Conservation (phyloP, 306 rosid genomes). For the Gleditsia sinensis region DNA sequence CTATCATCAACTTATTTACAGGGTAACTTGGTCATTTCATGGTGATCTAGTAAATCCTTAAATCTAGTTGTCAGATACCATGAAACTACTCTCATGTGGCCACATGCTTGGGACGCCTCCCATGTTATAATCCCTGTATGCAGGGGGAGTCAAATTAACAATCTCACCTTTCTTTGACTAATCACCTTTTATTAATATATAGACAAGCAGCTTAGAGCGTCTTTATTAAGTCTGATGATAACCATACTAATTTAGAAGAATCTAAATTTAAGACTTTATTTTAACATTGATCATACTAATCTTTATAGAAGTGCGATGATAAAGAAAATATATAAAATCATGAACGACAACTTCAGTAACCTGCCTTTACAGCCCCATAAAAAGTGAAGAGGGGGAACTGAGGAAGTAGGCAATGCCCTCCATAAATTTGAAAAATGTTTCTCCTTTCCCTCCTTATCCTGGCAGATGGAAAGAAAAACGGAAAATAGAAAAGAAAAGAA, state of each 20-base stretch:
- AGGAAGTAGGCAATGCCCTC: conserved; percentile 20
- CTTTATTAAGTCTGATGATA: conserved; percentile 10
- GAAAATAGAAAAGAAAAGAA: conserved; percentile 12
- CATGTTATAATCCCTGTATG: conserved; percentile 70
- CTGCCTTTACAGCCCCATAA: background rate
- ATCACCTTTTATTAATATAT: no score
- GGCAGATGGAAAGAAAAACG: conserved; percentile 9
- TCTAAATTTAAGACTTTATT: background rate
- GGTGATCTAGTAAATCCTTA: conserved; percentile 39
- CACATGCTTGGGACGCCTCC: conserved; percentile 82
- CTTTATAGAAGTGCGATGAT: conserved; percentile 21
- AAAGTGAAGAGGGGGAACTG: background rate
- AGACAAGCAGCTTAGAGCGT: no score
- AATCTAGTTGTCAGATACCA: conserved; percentile 76
- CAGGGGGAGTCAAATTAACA: conserved; percentile 61
- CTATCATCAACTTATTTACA: conserved; percentile 40
- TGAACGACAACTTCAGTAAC: background rate
- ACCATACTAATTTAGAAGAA: conserved; percentile 9
- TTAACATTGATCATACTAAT: no score
- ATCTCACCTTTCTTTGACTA: conserved; percentile 60
- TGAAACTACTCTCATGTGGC: conserved; percentile 81
- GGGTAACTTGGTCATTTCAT: conserved; percentile 53
- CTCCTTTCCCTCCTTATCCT: conserved; percentile 19
- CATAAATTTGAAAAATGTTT: conserved; percentile 20
- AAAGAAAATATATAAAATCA: background rate